These are phyloP conservation scores for Setaria viridis DNA, from an alignment of 202 grass and related monocot species.

Conservation along the genomic window DNA sequence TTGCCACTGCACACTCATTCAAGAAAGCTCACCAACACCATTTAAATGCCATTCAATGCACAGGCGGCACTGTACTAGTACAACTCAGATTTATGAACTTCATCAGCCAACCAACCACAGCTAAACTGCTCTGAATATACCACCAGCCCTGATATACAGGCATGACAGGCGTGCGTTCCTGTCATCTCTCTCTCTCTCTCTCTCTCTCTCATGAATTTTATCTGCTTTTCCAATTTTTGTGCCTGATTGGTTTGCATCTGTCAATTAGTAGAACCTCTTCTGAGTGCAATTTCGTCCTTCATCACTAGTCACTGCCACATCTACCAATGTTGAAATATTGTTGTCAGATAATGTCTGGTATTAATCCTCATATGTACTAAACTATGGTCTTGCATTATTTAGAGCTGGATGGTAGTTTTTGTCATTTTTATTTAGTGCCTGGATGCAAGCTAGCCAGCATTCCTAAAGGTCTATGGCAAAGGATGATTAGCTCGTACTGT, in stretches of 20 bases:
- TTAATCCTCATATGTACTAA: not conserved
- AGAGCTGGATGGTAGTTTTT: not conserved
- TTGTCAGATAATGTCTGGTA: not conserved
- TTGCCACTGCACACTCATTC: slow-evolving; percentile 27
- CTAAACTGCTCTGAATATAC: slow-evolving; percentile 41
- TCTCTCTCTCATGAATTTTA: too few relatives aligned
- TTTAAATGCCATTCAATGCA: slow-evolving; percentile 56
- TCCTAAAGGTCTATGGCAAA: not conserved
- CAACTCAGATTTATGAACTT: slow-evolving; percentile 49
- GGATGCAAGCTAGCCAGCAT: slow-evolving; percentile 11
- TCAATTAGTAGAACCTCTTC: slow-evolving; percentile 1
- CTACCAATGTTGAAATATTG: slow-evolving; percentile 10
- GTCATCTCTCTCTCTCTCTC: too few relatives aligned
- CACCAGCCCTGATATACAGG: slow-evolving; percentile 34
- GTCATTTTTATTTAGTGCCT: slow-evolving; percentile 17
- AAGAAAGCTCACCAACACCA: slow-evolving; percentile 51
- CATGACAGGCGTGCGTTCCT: not conserved
- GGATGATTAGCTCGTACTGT: not conserved
- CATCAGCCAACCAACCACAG: slow-evolving; percentile 56
- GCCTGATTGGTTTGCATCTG: slow-evolving; percentile 14
- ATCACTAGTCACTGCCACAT: not conserved
- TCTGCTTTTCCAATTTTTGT: not conserved
- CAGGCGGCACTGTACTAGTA: slow-evolving; percentile 30
- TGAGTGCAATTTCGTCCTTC: slow-evolving; percentile 9
- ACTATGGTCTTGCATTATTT: not conserved